These are phyloP conservation scores for Taphrina confusa DNA, from an alignment of 1,139 yeast genomes.

Conservation along the genomic window DNA sequence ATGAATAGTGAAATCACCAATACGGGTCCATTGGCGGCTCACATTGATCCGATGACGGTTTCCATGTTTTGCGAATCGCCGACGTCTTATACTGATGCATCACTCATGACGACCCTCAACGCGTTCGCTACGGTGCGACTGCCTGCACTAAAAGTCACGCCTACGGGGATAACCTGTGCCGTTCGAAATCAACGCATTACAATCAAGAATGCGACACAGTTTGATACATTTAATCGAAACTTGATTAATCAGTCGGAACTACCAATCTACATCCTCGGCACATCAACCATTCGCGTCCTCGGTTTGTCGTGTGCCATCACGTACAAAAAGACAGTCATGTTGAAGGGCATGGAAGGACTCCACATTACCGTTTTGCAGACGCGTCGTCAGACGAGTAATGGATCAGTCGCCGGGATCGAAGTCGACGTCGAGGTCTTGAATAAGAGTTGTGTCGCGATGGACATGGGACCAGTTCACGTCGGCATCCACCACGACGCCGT, in stretches of 20 bases:
- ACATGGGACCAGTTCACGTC: conserved; percentile 9
- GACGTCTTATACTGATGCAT: not conserved
- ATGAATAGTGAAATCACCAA: not conserved
- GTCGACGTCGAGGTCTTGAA: conserved; percentile 12
- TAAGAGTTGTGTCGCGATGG: conserved; percentile 14
- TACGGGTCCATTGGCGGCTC: conserved; percentile 15
- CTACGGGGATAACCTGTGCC: not conserved
- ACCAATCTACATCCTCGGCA: not conserved
- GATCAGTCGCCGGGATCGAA: not conserved
- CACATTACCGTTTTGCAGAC: conserved; percentile 6
- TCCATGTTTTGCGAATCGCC: not conserved
- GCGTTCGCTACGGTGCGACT: not conserved
- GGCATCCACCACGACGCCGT: not conserved
- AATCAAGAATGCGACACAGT: not conserved
- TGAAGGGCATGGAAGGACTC: conserved; percentile 16
- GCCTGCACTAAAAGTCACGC: not conserved
- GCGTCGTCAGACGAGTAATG: not conserved
- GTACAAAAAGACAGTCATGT: conserved; percentile 8
- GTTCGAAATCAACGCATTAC: not conserved
- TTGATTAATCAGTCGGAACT: conserved; percentile 15
- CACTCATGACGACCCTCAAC: not conserved
- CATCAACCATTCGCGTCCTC: not conserved
- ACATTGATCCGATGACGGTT: conserved; percentile 4
- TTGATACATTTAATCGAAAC: conserved; percentile 7
- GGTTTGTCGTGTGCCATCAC: conserved; percentile 1